Base-by-base conservation (phyloP, 1,139 yeast genomes). In the Kodamaea anthophila region DNA sequence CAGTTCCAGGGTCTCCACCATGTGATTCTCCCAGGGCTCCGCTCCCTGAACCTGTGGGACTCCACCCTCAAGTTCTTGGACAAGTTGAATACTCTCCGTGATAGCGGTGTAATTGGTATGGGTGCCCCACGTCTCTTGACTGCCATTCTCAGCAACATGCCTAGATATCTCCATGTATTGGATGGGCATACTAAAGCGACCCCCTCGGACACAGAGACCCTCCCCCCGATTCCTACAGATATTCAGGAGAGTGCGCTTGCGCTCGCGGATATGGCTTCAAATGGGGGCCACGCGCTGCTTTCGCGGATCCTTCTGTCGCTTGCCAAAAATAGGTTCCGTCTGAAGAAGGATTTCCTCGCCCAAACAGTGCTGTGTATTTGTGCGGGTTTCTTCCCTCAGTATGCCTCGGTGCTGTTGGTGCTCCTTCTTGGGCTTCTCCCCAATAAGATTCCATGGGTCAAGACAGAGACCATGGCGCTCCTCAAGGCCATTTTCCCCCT, bases 1-100 rank as follows among this genome's bases (percentile, higher is more conserved):
- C 71, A 78, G 33, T 91, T 88, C 51, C 91, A 81, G 46, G 98
- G 98, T 0, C 60, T 93, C 8, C 95, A 87, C 44, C 78, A 73
- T 31, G 70, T 81, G 18, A 76, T 88, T 0, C 62, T 85, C 67
- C 75, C 76, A 26, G 99, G 99, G 0, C 60, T 91, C 37, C 62
- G 95, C 31, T 87, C 96, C 0, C 65, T 88, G 1, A 72, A 76
- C 27, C 74, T 96, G 0, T 83, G 82, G 65, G 94, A 84, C 10
- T 78, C 84, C 9, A 73, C 95, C 1, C 62, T 86, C 44, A 73
- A 72, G 38, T 72, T 88, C 32, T 58, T 91, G 35, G 93, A 85
- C 45, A 74, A 80, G 42, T 59, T 93, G 37, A 81, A 79, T 46
- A 59, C 65, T 15, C 53, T 86, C 28, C 72, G 72, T 29, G 85